Evolutionary conservation across 495 filamentous ascomycete species (phyloP).

Genomic region (Elasticomyces elasticus): DNA sequence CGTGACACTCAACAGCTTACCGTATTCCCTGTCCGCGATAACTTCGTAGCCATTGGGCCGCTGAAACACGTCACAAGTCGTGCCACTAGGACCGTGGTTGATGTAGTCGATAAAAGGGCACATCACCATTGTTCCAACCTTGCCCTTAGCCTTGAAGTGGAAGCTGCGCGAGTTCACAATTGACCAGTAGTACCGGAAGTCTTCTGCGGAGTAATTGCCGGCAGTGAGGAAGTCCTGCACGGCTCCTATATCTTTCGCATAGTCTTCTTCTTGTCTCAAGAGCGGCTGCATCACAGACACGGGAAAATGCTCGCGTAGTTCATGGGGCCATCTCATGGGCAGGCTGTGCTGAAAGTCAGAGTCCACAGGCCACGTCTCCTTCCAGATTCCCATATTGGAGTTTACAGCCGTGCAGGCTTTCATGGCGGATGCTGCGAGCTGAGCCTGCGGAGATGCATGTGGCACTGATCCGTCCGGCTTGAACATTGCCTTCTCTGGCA

Average conservation of each 20-base stretch:
- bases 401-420: constrained; percentile 53
- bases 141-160: constrained; percentile 39
- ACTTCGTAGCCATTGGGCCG: constrained; percentile 53
- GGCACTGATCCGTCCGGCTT: constrained; percentile 42
- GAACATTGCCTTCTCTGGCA: constrained; percentile 55
- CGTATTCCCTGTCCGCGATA: constrained; percentile 44
- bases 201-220: constrained; percentile 19
- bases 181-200: constrained; percentile 63
- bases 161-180: constrained; percentile 78
- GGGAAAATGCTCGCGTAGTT: constrained; percentile 42
- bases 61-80: constrained; percentile 53
- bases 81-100: constrained; percentile 49
- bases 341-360: constrained; percentile 51
- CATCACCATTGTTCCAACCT: constrained; percentile 69
- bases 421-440: constrained; percentile 34
- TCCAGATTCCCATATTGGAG: constrained; percentile 45
- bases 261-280: constrained; percentile 10
- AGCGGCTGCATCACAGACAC: constrained; percentile 7
- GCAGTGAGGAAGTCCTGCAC: constrained; percentile 1
- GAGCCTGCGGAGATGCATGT: constrained; percentile 15
- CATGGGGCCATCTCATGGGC: constrained; percentile 57
- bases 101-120: constrained; percentile 83
- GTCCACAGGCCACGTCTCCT: constrained; percentile 53
- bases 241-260: constrained; percentile 3
- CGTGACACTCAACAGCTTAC: too few relatives aligned